Base-by-base conservation (phyloP, 352 stramenopile species). In the Pythium grandisporangium region DNA sequence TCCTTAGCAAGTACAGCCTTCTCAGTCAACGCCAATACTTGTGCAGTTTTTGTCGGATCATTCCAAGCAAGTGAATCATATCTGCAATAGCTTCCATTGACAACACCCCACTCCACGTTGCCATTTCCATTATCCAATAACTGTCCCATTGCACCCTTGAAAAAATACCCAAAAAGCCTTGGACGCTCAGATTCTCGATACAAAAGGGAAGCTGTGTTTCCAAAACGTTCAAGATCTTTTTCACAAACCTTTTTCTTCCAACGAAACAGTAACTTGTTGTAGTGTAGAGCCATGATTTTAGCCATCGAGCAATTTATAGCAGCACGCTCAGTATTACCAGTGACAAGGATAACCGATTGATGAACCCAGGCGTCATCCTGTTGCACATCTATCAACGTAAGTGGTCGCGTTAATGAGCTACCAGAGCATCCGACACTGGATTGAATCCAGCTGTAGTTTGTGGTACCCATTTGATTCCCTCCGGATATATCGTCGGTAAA, bases 141-240 rank as follows among this genome's bases (percentile, higher is more conserved):
- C 17, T 54, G 46, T 10, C 30, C 46, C 17, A 2, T 4, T 5
- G 46, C 38, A 14, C 46, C 46, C 17, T 48, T 45, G 17, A 48
- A 48, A 35, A 54, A 54, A 21, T 54, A 54, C 2, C 38, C 46
- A 19, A 54, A 54, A 6, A 54, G 24, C 13, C 2, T 20, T 13
- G 46, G 46, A n/a, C 32, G n/a, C 2, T 54, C 30, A 8, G 37
- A 10, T 43, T 54, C 46, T 12, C 30, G 20, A 34, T 54, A 54
- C 5, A 54, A 13, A 7, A 47, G 16, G n/a, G 25, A 21, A 12
- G 20, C 32, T 16, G 32, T 17, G 19, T 11, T 10, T 4, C 13
- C 20, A 11, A 37, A 14, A 10, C 11, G 7, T 10, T 3, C 11
- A 2, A 2, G 4, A n/a, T 12, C 12, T 10, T 35, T 2, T 1